A percentile compares a stretch with the other conserved stretches of the same genome.
phyloP scores from a whole-genome alignment of 2,329 filamentous ascomycete species.

The Pseudocercospora pini-densiflorae region DNA sequence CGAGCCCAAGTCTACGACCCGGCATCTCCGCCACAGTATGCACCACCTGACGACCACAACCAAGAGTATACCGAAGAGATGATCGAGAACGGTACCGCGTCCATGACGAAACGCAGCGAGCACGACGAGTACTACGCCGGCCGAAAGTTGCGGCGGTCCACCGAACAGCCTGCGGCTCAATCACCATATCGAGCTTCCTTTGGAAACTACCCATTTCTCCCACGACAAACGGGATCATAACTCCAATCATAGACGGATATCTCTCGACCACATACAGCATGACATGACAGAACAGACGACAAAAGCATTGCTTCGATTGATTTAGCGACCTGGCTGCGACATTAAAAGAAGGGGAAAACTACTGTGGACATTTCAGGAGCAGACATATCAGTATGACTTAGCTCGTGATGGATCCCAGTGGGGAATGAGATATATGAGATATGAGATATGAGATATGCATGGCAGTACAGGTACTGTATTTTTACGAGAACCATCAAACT shows the following conservation, averaged over 20 bases:
- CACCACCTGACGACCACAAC: neutral
- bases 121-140: neutral
- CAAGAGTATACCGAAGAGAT: neutral
- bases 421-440: neutral
- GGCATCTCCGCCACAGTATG: neutral
- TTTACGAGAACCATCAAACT: neutral
- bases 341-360: neutral
- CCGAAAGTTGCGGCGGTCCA: neutral
- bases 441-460: neutral
- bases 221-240: neutral
- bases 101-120: neutral
- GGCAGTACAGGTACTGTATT: neutral
- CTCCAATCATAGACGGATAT: neutral
- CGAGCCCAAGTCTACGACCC: neutral
- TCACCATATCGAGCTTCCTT: too few species aligned
- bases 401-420: neutral
- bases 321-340: neutral
- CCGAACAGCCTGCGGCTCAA: too few species aligned
- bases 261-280: neutral
- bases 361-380: neutral
- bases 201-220: neutral
- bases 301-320: neutral
- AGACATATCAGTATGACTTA: neutral
- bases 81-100: neutral
- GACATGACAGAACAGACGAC: neutral